Conservation (phyloP, 225 moss, liverwort and hornwort species). For the Physcomitrellopsis africana region DNA sequence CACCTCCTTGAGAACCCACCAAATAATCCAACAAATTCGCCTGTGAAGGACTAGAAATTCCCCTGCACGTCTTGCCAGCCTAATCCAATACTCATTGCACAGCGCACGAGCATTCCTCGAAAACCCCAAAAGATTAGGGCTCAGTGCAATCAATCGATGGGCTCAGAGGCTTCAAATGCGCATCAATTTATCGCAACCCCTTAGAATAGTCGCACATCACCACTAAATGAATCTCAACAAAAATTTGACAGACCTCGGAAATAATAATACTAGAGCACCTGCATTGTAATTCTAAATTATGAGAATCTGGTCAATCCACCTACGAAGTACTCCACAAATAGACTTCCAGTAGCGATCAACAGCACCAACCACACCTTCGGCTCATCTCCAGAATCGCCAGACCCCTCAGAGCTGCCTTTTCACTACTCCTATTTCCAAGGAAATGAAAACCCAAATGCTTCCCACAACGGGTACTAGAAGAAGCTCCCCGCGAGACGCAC, state of each 20-base stretch:
- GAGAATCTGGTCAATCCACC: not conserved
- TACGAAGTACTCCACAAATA: not conserved
- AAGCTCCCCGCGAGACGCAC: not conserved
- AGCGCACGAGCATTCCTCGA: not conserved
- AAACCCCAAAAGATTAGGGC: not conserved
- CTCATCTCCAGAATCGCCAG: slow-evolving; percentile 5
- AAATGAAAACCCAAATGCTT: slow-evolving; percentile 3
- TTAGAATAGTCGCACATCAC: not conserved
- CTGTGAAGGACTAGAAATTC: not conserved
- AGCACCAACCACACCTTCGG: slow-evolving; percentile 2
- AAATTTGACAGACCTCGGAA: no score
- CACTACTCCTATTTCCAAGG: not conserved
- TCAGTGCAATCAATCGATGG: not conserved
- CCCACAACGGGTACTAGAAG: not conserved
- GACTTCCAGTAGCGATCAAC: not conserved
- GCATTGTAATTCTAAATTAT: no score
- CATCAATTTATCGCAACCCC: slow-evolving; percentile 2
- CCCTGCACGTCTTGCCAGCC: not conserved
- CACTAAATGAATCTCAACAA: not conserved
- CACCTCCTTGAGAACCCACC: slow-evolving; percentile 1
- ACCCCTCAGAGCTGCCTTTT: not conserved
- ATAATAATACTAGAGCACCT: not conserved
- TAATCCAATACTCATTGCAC: not conserved
- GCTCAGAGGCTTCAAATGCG: not conserved
- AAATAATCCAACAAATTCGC: slow-evolving; percentile 4